These are phyloP conservation scores for Jaapia argillacea DNA, from an alignment of 768 basidiomycete species.

Conservation along the genomic window DNA sequence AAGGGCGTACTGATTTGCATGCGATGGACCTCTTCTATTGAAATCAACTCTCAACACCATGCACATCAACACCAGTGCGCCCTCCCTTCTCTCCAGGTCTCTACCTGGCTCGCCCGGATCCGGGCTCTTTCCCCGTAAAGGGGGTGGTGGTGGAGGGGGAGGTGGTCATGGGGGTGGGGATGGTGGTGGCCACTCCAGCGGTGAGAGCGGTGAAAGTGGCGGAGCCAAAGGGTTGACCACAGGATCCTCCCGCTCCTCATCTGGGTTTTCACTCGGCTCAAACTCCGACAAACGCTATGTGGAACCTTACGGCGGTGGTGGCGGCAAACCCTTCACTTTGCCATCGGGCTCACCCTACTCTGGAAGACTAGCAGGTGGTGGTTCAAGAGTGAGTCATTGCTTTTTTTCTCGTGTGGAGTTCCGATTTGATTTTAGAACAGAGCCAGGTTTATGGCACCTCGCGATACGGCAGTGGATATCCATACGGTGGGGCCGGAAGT, in stretches of 20 bases:
- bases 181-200: neutral
- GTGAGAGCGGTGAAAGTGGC: neutral
- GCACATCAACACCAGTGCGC: no score
- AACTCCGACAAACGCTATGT: neutral
- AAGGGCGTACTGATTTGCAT: no score
- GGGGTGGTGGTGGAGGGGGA: constrained; percentile 1
- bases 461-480: constrained; percentile 4
- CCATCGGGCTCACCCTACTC: neutral
- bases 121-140: constrained; percentile 2
- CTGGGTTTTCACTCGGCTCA: neutral
- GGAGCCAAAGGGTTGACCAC: neutral
- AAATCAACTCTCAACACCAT: no score
- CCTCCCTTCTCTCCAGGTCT: no score
- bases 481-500: neutral
- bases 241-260: neutral
- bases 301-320: neutral
- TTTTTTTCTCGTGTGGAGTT: neutral
- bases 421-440: neutral
- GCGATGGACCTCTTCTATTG: no score
- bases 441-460: neutral
- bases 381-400: neutral
- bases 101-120: no score
- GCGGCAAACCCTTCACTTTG: neutral
- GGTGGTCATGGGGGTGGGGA: neutral
- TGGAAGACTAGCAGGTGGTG: neutral